Conservation (phyloP, 805 yeast species). For the Soucietia sequanensis region DNA sequence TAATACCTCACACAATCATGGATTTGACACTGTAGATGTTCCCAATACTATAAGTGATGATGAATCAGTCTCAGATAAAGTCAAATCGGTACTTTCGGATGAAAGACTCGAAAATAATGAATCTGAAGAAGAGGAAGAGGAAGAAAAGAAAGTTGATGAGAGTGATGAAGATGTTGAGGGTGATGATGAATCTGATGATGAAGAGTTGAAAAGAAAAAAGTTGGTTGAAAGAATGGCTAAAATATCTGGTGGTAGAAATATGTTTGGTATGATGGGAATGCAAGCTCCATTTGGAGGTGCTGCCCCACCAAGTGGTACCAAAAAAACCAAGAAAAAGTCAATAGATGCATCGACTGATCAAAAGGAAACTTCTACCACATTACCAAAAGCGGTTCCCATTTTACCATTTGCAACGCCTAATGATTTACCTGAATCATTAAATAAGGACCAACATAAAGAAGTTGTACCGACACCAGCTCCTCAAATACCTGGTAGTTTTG, state of each 20-base stretch:
- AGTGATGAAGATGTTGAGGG: slow-evolving; percentile 45
- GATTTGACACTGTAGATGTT: neutral
- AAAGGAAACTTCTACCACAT: slow-evolving; percentile 7
- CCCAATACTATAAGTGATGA: neutral
- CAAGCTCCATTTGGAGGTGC: slow-evolving; percentile 36
- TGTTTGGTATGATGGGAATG: slow-evolving; percentile 72
- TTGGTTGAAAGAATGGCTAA: slow-evolving; percentile 95
- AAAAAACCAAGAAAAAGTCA: slow-evolving; percentile 9
- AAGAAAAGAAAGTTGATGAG: slow-evolving; percentile 11
- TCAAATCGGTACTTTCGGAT: too few relatives aligned
- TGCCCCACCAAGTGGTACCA: slow-evolving; percentile 8
- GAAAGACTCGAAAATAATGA: neutral
- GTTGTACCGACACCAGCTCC: neutral
- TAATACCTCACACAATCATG: neutral
- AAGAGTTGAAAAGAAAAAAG: slow-evolving; percentile 70
- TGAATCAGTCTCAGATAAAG: too few relatives aligned
- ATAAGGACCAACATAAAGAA: neutral
- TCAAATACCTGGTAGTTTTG: slow-evolving; percentile 13
- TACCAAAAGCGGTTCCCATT: slow-evolving; percentile 48
- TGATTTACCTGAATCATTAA: slow-evolving; percentile 16
- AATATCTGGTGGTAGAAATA: slow-evolving; percentile 80
- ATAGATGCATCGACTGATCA: neutral
- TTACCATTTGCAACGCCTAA: slow-evolving; percentile 49
- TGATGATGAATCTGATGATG: slow-evolving; percentile 67
- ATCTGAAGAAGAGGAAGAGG: slow-evolving; percentile 8